Evolutionary conservation across 1,139 yeast genomes (phyloP), one percentile per base, ranked within the genome.

Genomic region (Pneumocystis oryctolagi): DNA sequence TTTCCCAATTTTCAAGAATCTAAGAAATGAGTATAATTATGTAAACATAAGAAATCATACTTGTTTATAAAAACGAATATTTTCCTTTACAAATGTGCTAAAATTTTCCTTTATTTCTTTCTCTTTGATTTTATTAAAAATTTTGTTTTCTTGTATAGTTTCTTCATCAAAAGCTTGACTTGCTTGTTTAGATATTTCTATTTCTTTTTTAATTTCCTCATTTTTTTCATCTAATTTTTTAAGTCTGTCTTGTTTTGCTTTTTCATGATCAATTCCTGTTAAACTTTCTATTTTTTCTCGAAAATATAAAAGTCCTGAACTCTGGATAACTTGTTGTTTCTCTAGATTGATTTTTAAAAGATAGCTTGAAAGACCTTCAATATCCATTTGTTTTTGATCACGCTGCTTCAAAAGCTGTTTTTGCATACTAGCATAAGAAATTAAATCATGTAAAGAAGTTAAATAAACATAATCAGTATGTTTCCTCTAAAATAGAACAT

Each of bases 331-430:
- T 56, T 77, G 77, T 55, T 82, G 82, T 66, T 84, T 82, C 68
- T 92, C 97, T 39, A 75, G 74, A 64, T 81, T 79, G 0, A 95
- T 83, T 70, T 87, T 86, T 59, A 79, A 78, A 63, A 89, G 77
- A 71, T 90, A 90, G 64, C 87, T 95, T 59, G 83, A 82, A 62
- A 92, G 77, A 60, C 87, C 95, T 71, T 92, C 97, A 69, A 86
- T 83, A 73, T 92, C 98, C 56, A 90, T 81, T 69, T 87, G 90
- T 73, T 90, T 90, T 71, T 89, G 92, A 71, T 92, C 98, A 67
- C 92, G 89, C 63, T 87, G 79, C 71, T 87, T 90, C 65, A 92
- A 81, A 67, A 90, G 76, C 65, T 81, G 82, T 68, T 89, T 87
- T 69, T 92, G 79, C 39, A 92, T 83, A 57, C 81, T 79, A 62